Evolutionary conservation across 1,139 yeast genomes (phyloP), one percentile per base, ranked within the genome.

Genomic region (Candida sojae): DNA sequence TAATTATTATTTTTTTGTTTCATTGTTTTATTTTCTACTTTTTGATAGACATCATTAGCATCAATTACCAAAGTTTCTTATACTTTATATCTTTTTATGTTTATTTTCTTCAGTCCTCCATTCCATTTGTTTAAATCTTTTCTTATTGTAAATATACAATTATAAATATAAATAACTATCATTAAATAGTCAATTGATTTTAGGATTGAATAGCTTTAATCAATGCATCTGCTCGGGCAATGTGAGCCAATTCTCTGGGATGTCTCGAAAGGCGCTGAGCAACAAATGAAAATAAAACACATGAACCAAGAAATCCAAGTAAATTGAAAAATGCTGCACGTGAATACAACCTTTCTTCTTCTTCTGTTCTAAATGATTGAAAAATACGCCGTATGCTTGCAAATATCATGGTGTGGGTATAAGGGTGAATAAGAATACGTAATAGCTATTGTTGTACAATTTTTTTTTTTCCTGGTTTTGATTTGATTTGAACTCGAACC

Each of bases 341-440:
- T 0, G 96, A 88, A 58, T 84, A 86, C 47, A 77, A 70, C 48
- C 93, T 69, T 62, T 89, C 96, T 59, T 89, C 96, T 56, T 89
- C 96, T 56, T 88, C 96, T 2, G 95, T 83, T 28, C 96, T 69
- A 59, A 88, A 88, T 4, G 95, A 86, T 39, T 92, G 86, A 63
- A 89, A 89, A 43, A 89, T 85, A 48, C 89, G 72, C 47, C 96
- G 70, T 43, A 87, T 78, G 59, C 88, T 86, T 42, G 86, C 88
- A 42, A 86, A 60, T 48, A 79, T 78, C 84, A 79, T 79, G 44
- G 34, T 40, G 28, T 43, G 28, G n/a, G 29, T 25, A 25, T 32
- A n/a, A 12, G 21, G 12, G 37, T 11, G 5, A 7, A 13, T 32
- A 30, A 37, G 28, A 7, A 32, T 39, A 30, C 6, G 29, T 25